Base-by-base conservation (phyloP, 176 grass and related monocot genomes). In the Oropetium thomaeum region DNA sequence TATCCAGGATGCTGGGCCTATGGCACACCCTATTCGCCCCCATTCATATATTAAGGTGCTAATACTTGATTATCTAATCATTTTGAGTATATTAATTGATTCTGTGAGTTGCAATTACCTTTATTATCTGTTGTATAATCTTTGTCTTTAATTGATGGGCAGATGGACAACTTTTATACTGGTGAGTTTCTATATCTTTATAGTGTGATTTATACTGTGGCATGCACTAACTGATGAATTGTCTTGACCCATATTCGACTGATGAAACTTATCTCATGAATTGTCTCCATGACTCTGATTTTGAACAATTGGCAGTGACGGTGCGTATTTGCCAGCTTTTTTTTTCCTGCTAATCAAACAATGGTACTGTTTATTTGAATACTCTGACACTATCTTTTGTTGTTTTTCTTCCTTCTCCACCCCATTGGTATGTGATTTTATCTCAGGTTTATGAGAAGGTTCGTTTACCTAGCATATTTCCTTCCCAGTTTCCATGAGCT, bases 121-220 rank as follows among this genome's bases (percentile, higher is more conserved):
- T 69, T 54, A 45, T 43, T 7, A 77, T 72, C n/a, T 67, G 34
- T n/a, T 71, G 3, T 83, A 16, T 84, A 55, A 83, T 77, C 5
- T 2, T 55, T 57, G 71, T 38, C 17, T 81, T 87, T 67, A 79
- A 63, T 84, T 89, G n/a, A 72, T 53, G 85, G 61, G 63, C 91
- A 99, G 96, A 99, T 99, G 96, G 96, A 99, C 59, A 99, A 95
- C 73, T 99, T 99, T 79, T 99, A 99, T 42, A 99, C 96, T 0
- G 86, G 85, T 93, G 58, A 76, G 78, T 93, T 69, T 25, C 42
- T 41, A 76, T 79, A 1, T 78, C 58, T 76, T 16, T 67, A 29
- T 58, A 55, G 30, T 85, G 74, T 78, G 29, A 58, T 53, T 23
- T 57, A 69, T 28, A 17, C 63, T 19, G 34, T 68, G 44, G 41